Evolutionary conservation across 768 basidiomycete genomes (phyloP).

Genomic region (Amanita pseudoporphyria): DNA sequence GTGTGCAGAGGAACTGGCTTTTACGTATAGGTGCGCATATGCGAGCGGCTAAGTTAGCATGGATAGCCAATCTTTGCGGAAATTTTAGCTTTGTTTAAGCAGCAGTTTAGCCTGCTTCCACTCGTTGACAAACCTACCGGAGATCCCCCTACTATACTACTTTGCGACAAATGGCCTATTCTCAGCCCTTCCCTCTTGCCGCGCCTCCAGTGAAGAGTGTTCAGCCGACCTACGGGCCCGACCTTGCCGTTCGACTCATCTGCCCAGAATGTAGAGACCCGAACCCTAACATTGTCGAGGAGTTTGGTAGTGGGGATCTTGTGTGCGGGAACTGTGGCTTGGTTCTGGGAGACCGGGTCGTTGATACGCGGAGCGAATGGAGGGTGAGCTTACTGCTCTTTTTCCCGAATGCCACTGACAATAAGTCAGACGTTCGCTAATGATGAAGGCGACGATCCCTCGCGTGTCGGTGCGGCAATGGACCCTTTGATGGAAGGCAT

Average conservation of each 20-base stretch:
- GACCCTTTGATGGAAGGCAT: slow-evolving; percentile 92
- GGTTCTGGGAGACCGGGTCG: slow-evolving; percentile 91
- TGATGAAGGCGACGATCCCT: slow-evolving; percentile 98
- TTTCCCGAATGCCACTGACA: background rate
- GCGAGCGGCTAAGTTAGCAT: background rate
- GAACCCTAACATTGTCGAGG: slow-evolving; percentile 91
- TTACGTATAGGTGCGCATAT: background rate
- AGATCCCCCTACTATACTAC: slow-evolving; percentile 13
- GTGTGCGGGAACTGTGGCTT: slow-evolving; percentile 92
- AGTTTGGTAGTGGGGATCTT: slow-evolving; percentile 96
- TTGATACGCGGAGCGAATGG: slow-evolving; percentile 99
- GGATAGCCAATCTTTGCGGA: background rate
- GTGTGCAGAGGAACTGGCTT: background rate
- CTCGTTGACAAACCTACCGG: background rate
- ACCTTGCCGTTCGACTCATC: slow-evolving; percentile 81
- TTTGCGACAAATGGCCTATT: slow-evolving; percentile 48
- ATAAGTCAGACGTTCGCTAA: slow-evolving; percentile 86
- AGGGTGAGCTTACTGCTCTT: slow-evolving; percentile 50
- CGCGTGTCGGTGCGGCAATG: slow-evolving; percentile 95
- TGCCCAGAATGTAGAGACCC: slow-evolving; percentile 95
- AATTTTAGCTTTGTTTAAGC: background rate
- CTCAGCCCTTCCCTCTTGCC: slow-evolving; percentile 77
- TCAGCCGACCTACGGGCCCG: slow-evolving; percentile 63
- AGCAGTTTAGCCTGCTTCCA: background rate
- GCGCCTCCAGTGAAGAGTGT: slow-evolving; percentile 42